These are phyloP conservation scores for Aspergillus sp. DNA, from an alignment of 2,329 filamentous ascomycete species.

Conservation along the genomic window DNA sequence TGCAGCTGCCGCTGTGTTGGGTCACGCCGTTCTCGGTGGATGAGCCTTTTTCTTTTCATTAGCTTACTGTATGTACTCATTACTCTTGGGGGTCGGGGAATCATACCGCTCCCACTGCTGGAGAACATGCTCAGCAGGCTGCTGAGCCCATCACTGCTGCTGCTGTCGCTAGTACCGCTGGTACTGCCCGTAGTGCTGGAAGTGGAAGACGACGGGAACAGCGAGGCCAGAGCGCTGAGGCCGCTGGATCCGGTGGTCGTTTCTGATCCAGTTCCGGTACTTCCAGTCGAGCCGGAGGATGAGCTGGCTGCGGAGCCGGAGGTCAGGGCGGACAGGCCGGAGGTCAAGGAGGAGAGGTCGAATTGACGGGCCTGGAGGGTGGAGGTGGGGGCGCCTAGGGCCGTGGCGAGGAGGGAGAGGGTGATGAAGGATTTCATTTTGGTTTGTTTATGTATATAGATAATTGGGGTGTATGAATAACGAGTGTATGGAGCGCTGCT, in stretches of 20 bases:
- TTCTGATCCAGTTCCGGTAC: neutral
- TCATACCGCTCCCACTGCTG: neutral
- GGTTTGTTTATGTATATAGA: neutral
- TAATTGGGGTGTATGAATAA: neutral
- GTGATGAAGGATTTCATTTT: conserved; percentile 28
- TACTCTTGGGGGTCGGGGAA: neutral
- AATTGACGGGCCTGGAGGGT: conserved; percentile 28
- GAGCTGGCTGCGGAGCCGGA: neutral
- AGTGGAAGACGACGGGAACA: conserved; percentile 7
- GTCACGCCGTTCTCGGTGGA: conserved; percentile 43
- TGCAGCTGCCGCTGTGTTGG: conserved; percentile 41
- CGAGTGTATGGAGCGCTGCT: conserved; percentile 21
- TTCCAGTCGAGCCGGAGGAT: neutral
- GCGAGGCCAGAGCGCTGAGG: conserved; percentile 16
- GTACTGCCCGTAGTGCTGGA: neutral
- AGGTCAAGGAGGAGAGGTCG: conserved; percentile 9
- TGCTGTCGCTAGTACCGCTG: neutral
- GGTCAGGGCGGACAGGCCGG: neutral
- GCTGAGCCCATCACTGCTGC: neutral
- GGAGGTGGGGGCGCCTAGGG: conserved; percentile 26
- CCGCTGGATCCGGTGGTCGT: conserved; percentile 6
- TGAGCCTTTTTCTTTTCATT: conserved; percentile 13
- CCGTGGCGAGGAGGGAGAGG: conserved; percentile 24
- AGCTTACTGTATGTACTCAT: too few species aligned
- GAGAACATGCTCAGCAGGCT: neutral